Base-by-base conservation (phyloP, 208 protist species). In the Acanthamoeba sp. region DNA sequence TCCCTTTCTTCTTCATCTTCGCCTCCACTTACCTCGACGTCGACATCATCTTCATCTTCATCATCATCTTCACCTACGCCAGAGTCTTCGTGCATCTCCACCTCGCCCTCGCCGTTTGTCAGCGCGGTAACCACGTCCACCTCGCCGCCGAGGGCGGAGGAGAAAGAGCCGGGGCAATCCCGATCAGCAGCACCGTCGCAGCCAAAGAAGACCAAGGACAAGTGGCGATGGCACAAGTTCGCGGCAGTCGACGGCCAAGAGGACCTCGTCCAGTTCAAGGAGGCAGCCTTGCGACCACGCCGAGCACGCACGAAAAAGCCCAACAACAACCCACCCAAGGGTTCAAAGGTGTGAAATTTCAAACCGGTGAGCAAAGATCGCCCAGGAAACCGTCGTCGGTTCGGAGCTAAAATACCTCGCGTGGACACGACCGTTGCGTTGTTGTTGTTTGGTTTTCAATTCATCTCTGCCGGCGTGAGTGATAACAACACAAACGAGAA, bases 161-260 rank as follows among this genome's bases (percentile, higher is more conserved):
- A n/a, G 55, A 62, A 20, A 22, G 2, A 1, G 10, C 2, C 55
- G 45, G 12, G 12, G 45, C 10, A 3, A 48, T 50, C 55, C 5
- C 24, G 14, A 0, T 5, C 55, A 62, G 7, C 55, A n/a, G 14
- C 16, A 20, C 55, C 55, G 55, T 62, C 18, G 55, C 55, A 1
- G 55, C 55, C 10, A 22, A 10, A 10, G 24, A n/a, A 62, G 55
- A 62, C 0, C 7, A 73, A 40, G 34, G 29, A 4, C 10, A 73
- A 73, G 34, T 69, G 64, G 64, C 64, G 6, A 73, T 73, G 64
- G 64, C 64, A 73, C 64, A 73, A 73, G 34, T 73, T 73, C 64
- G 64, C 64, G 29, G 34, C 34, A 7, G 32, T 73, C 27, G 64
- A 73, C 10, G 64, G 64, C 64, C 29, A 73, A 29, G 22, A 73